phyloP scores from a whole-genome alignment of 768 basidiomycete genomes.

The Hortiboletus flavorubellus region DNA sequence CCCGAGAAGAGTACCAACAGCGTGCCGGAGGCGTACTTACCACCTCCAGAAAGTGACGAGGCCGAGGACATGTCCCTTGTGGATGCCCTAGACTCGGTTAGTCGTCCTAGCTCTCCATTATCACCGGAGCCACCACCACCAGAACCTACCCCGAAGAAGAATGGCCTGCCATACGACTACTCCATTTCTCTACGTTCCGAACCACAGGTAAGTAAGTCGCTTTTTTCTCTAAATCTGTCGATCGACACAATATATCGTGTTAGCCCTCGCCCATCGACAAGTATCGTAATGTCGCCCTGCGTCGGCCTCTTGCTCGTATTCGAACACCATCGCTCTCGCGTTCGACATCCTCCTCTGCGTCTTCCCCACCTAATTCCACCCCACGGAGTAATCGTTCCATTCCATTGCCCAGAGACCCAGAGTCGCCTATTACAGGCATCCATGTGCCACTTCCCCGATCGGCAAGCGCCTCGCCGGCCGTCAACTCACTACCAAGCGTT shows the following conservation, averaged over 20 bases:
- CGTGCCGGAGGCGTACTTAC: slow-evolving; percentile 52
- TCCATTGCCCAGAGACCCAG: slow-evolving; percentile 36
- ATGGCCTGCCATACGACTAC: slow-evolving; percentile 44
- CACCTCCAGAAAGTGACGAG: slow-evolving; percentile 43
- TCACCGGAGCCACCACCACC: slow-evolving; percentile 36
- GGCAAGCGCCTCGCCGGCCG: slow-evolving; percentile 46
- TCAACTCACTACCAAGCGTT: slow-evolving; percentile 27
- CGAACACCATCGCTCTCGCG: slow-evolving; percentile 68
- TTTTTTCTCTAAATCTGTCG: not conserved
- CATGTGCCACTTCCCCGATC: slow-evolving; percentile 53
- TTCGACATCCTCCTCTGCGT: slow-evolving; percentile 48
- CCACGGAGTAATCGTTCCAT: slow-evolving; percentile 54
- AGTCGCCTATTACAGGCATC: slow-evolving; percentile 46
- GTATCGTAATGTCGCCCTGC: slow-evolving; percentile 59
- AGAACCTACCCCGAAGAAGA: slow-evolving; percentile 50
- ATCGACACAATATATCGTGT: not conserved
- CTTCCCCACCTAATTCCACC: slow-evolving; percentile 63
- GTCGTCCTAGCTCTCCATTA: slow-evolving; percentile 48
- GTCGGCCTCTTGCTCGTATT: slow-evolving; percentile 46
- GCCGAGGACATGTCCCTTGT: slow-evolving; percentile 47
- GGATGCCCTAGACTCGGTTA: slow-evolving; percentile 58
- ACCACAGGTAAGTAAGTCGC: slow-evolving; percentile 50
- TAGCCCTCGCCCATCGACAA: slow-evolving; percentile 64
- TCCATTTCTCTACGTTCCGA: slow-evolving; percentile 60
- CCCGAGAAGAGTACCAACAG: slow-evolving; percentile 46